Conservation (phyloP, 163 green algal genomes). For the Smithsoniella earleae region DNA sequence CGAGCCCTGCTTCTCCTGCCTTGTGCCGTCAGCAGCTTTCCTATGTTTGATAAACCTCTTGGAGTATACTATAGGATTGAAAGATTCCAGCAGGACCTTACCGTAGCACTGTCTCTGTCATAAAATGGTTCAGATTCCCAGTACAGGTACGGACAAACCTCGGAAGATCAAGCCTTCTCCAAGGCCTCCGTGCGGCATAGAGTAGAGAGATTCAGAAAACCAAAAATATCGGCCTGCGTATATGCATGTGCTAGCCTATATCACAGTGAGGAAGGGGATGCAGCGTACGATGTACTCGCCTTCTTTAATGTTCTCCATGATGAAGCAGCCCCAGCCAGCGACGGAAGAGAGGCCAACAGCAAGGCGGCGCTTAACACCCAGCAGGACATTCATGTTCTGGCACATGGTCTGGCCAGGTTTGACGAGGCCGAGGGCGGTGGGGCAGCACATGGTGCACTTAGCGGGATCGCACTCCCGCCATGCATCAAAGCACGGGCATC, state of each 20-base stretch:
- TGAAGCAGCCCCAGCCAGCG: slow-evolving; percentile 19
- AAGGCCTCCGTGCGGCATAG: too few species aligned
- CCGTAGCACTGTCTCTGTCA: too few species aligned
- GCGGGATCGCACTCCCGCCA: neutral
- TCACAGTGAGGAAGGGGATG: neutral
- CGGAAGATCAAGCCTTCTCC: too few species aligned
- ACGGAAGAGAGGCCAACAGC: slow-evolving; percentile 4
- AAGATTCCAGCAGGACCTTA: too few species aligned
- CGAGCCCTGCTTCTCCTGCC: too few species aligned
- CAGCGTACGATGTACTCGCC: slow-evolving; percentile 15
- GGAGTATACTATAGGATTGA: too few species aligned
- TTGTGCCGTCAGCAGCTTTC: too few species aligned
- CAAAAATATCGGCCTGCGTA: neutral
- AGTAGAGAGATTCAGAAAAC: too few species aligned
- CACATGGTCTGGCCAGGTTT: neutral
- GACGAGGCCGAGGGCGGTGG: neutral
- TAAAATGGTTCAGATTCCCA: too few species aligned
- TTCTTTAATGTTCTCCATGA: slow-evolving; percentile 11
- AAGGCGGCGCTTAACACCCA: neutral
- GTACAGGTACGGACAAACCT: too few species aligned
- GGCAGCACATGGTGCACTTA: neutral
- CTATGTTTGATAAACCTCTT: too few species aligned
- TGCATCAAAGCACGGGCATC: neutral
- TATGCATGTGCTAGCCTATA: neutral
- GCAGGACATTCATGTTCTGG: slow-evolving; percentile 23